phyloP scores from a whole-genome alignment of 2,329 filamentous ascomycete species.

The Verticillium tricorpus region DNA sequence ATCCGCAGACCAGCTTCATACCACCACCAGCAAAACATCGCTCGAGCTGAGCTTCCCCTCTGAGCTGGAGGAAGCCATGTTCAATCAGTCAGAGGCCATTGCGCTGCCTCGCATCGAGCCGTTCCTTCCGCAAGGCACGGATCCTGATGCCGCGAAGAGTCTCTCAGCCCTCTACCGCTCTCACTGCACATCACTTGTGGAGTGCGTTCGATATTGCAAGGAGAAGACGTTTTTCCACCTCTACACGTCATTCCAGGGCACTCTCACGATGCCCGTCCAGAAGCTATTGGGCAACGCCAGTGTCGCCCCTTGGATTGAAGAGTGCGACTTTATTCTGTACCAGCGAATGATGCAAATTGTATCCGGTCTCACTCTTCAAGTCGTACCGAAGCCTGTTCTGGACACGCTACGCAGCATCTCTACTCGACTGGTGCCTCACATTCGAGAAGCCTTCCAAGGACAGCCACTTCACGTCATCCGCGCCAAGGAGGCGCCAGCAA shows the following conservation, averaged over 20 bases:
- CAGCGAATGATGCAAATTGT: slow-evolving; percentile 95
- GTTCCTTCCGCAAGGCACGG: slow-evolving; percentile 77
- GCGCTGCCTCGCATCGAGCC: slow-evolving; percentile 79
- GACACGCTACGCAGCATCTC: slow-evolving; percentile 86
- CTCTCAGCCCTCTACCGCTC: slow-evolving; percentile 85
- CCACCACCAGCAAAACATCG: slow-evolving; percentile 52
- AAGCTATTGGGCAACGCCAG: slow-evolving; percentile 80
- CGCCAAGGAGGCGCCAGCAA: slow-evolving; percentile 83
- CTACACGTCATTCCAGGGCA: slow-evolving; percentile 93
- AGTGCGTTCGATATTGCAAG: slow-evolving; percentile 93
- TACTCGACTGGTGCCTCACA: slow-evolving; percentile 72
- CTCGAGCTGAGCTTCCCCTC: slow-evolving; percentile 58
- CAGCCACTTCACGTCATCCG: slow-evolving; percentile 81
- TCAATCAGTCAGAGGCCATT: slow-evolving; percentile 65
- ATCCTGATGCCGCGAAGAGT: slow-evolving; percentile 80
- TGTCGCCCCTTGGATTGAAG: slow-evolving; percentile 87
- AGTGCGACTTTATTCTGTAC: slow-evolving; percentile 93
- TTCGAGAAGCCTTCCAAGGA: slow-evolving; percentile 78
- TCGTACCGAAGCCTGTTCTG: slow-evolving; percentile 81
- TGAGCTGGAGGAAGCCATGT: slow-evolving; percentile 45
- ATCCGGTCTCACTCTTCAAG: slow-evolving; percentile 82
- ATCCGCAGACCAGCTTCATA: slow-evolving; percentile 54
- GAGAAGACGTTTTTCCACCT: slow-evolving; percentile 95
- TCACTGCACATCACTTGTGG: slow-evolving; percentile 91
- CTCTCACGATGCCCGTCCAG: slow-evolving; percentile 92